Conservation (phyloP, 768 basidiomycete species). For the Lactarius deliciosus region DNA sequence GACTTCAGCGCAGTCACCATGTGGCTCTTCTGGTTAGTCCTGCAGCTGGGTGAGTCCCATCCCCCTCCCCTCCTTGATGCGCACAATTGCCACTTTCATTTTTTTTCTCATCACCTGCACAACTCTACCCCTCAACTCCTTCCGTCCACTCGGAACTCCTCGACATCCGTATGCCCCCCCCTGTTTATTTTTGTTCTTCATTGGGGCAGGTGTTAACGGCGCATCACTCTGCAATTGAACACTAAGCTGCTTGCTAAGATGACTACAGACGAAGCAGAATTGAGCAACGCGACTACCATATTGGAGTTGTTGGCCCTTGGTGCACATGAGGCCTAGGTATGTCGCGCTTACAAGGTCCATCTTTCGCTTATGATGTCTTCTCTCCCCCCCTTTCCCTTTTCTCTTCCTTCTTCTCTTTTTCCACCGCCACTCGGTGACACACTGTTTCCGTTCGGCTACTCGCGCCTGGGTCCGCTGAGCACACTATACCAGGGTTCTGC, state of each 20-base stretch:
- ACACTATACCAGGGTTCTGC: constrained; percentile 12
- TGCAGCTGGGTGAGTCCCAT: constrained; percentile 53
- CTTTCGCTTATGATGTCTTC: not conserved
- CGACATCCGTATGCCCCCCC: not conserved
- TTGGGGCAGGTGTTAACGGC: constrained; percentile 11
- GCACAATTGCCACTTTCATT: not conserved
- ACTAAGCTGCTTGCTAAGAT: no score
- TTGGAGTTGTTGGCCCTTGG: constrained; percentile 51
- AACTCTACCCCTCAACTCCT: not conserved
- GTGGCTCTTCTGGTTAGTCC: constrained; percentile 79
- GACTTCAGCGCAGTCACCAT: constrained; percentile 59
- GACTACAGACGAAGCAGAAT: no score
- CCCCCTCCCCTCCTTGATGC: not conserved
- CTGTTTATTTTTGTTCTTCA: not conserved
- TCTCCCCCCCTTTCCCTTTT: not conserved
- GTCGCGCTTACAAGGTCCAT: constrained; percentile 28
- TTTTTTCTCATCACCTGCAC: not conserved
- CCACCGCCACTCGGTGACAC: not conserved
- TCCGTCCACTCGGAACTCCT: not conserved
- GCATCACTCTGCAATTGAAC: no score
- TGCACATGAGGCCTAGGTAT: constrained; percentile 61
- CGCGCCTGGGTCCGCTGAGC: not conserved
- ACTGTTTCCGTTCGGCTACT: not conserved
- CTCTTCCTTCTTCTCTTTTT: not conserved
- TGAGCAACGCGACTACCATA: no score